Base-by-base conservation (phyloP, 2,329 filamentous ascomycete genomes). In the Calonectria pseudoturangicola region DNA sequence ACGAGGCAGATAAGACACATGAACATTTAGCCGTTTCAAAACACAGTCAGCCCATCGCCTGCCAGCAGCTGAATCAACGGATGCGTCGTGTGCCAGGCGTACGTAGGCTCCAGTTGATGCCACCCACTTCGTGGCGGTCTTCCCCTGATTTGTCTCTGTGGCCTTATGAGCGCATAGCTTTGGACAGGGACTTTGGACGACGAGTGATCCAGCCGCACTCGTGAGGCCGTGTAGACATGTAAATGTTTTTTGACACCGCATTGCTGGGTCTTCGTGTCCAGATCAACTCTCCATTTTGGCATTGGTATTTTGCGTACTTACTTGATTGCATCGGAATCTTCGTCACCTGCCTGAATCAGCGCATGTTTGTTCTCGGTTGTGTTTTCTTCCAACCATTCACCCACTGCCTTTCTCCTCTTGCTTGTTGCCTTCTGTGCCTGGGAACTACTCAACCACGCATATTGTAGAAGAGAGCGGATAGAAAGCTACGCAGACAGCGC, bases 21-120 rank as follows among this genome's bases (percentile, higher is more conserved):
- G n/a, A 21, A 65, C 27, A 18, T 45, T 67, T 47, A 36, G 27
- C 36, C 21, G 27, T 25, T 43, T n/a, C 39, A 30, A 45, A 62
- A 30, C 18, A 62, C 58, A 62, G 58, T 62, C 58, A 45, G 58
- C 39, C 58, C 54, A 58, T 16, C n/a, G 3, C 33, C n/a, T 7
- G 54, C 33, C 28, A 30, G 28, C 60, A 48, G 27, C 43, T 64
- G 28, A 27, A 58, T 33, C 12, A 3, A 25, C 4, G 30, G 33
- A 21, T 15, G 10, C 13, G n/a, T 39, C 30, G 30, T 10, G n/a
- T 36, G 27, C 16, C 25, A 15, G n/a, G 21, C 25, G 36, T 33
- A n/a, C 39, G 43, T 47, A 21, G 60, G 28, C 43, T 47, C 36
- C 45, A 9, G 62, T 39, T 16, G 12, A 27, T 41, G 13, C 30